Evolutionary conservation across 345 rosid genomes (phyloP).

Genomic region (Arabidopsis thaliana): DNA sequence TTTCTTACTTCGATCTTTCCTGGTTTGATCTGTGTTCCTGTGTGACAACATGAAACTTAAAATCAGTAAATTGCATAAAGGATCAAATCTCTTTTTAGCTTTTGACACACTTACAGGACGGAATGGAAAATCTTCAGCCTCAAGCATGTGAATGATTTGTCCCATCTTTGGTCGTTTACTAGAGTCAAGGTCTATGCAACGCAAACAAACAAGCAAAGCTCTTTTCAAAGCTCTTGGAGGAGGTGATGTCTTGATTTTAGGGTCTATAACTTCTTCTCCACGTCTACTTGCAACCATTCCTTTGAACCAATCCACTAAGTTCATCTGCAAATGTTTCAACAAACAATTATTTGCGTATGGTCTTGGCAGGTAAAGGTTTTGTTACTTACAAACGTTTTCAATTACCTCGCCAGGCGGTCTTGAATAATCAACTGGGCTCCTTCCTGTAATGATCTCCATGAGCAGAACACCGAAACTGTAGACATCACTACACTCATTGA

Average conservation of each 20-base stretch:
- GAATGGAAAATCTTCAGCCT: constrained; percentile 86
- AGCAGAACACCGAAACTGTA: constrained; percentile 92
- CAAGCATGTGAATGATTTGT: constrained; percentile 97
- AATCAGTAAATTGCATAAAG: not conserved
- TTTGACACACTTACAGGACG: constrained; percentile 65
- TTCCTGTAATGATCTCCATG: constrained; percentile 94
- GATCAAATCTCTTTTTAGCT: not conserved
- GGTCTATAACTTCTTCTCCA: constrained; percentile 85
- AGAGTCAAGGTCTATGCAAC: constrained; percentile 91
- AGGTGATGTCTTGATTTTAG: constrained; percentile 62
- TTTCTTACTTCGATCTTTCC: constrained; percentile 5
- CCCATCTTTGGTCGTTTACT: constrained; percentile 95
- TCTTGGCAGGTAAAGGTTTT: not conserved
- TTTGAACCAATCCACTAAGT: constrained; percentile 95
- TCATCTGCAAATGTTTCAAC: constrained; percentile 60
- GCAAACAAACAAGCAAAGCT: constrained; percentile 79
- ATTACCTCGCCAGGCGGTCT: constrained; percentile 90
- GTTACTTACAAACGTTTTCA: not conserved
- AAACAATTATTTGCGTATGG: not conserved
- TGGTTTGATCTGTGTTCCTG: constrained; percentile 45
- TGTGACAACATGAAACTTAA: not conserved
- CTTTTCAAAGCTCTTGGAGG: constrained; percentile 78
- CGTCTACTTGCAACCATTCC: constrained; percentile 91
- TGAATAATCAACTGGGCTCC: constrained; percentile 87
- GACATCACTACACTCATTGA: constrained; percentile 93